phyloP scores from a whole-genome alignment of 805 yeast species.

The Yamadazyma takamatsuzukensis region DNA sequence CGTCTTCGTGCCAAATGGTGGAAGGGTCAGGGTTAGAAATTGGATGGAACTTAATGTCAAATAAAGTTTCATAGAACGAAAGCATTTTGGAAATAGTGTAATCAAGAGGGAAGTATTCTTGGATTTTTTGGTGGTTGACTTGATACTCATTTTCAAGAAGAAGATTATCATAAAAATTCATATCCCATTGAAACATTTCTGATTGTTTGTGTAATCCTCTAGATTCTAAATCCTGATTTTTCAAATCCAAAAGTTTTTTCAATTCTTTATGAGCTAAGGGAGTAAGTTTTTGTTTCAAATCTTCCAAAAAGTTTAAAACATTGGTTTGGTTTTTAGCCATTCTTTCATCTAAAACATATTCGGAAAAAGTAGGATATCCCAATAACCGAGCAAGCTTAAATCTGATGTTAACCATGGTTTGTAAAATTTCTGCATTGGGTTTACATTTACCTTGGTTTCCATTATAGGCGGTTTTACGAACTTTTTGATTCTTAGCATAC shows the following conservation, averaged over 20 bases:
- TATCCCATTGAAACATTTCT: constrained; percentile 65
- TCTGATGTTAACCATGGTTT: constrained; percentile 59
- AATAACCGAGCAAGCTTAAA: constrained; percentile 56
- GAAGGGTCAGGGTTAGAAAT: constrained; percentile 35
- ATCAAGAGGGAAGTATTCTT: constrained; percentile 76
- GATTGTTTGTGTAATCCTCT: constrained; percentile 41
- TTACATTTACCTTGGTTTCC: constrained; percentile 69
- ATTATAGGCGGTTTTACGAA: constrained; percentile 62
- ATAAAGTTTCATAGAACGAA: constrained; percentile 62
- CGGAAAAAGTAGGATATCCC: constrained; percentile 69
- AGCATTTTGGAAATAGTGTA: constrained; percentile 68
- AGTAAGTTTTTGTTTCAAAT: constrained; percentile 53
- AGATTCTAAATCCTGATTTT: constrained; percentile 47
- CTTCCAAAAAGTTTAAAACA: constrained; percentile 60
- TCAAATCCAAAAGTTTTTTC: constrained; percentile 45
- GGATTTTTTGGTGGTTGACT: constrained; percentile 67
- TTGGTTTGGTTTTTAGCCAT: constrained; percentile 70
- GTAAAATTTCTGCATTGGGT: constrained; percentile 58
- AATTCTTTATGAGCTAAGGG: constrained; percentile 60
- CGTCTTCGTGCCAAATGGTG: constrained; percentile 76
- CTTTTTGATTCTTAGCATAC: constrained; percentile 58
- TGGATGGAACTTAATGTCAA: constrained; percentile 64
- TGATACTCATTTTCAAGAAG: constrained; percentile 64
- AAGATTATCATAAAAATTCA: constrained; percentile 59
- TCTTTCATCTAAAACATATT: constrained; percentile 67